Conservation (phyloP, 495 filamentous ascomycete genomes). For the Aspergillus leporis region DNA sequence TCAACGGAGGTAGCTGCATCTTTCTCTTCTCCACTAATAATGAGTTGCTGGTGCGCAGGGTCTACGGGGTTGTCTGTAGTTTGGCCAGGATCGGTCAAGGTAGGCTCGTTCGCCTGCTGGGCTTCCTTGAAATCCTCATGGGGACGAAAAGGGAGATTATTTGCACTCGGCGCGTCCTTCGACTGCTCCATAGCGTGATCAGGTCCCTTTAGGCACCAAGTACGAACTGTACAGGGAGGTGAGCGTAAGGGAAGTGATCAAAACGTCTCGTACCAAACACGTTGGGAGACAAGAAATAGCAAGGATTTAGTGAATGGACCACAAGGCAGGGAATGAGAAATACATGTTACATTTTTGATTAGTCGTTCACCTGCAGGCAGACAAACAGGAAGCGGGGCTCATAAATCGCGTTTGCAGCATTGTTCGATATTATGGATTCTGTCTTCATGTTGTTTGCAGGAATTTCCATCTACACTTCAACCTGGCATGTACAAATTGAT, state of each 20-base stretch:
- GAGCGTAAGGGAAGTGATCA: background rate
- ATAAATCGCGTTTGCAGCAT: too few relatives aligned
- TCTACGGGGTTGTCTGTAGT: background rate
- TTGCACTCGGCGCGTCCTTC: background rate
- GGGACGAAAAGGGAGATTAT: background rate
- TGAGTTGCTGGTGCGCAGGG: background rate
- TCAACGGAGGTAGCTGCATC: constrained; percentile 14
- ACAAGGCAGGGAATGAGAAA: background rate
- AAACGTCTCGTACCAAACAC: background rate
- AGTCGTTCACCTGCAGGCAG: too few relatives aligned
- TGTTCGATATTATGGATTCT: too few relatives aligned
- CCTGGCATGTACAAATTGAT: too few relatives aligned
- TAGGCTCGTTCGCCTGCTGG: background rate
- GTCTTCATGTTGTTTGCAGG: too few relatives aligned
- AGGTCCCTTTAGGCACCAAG: background rate
- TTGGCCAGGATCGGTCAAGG: background rate
- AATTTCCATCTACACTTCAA: too few relatives aligned
- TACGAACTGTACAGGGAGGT: background rate
- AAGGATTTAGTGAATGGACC: background rate
- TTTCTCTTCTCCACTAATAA: constrained; percentile 8
- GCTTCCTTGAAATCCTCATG: background rate
- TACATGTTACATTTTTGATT: background rate
- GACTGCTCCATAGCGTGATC: background rate
- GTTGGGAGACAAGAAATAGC: background rate
- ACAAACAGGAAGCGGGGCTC: too few relatives aligned